Evolutionary conservation across 306 rosid species (phyloP), one percentile per base, ranked within the genome.

Genomic region (Citrullus mucosospermus): DNA sequence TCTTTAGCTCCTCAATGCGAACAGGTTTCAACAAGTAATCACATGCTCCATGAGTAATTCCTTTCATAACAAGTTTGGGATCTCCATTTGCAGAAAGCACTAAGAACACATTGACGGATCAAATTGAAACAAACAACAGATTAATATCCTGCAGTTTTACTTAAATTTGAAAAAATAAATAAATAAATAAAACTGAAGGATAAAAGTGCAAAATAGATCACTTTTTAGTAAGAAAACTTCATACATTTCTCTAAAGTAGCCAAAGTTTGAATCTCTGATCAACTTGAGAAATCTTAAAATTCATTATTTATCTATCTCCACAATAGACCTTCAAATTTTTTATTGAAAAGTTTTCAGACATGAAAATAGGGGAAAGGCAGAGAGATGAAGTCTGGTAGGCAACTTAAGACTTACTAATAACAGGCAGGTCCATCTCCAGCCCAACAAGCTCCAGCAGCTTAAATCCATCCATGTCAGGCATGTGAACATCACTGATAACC

Each of bases 401-500:
- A 75, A 79, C 46, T 80, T 22, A 16, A 36, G 32, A 61, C 91
- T 89, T 83, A 96, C 99, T 96, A 83, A 96, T 92, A 80, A 96
- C 99, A 66, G 99, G 99, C 78, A 96, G 97, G 87, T 93, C 99
- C 99, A 96, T 96, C 83, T 96, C 99, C 73, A 96, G 96, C 65
- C 99, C 98, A 32, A 96, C 94, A 55, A 90, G 96, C 87, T 96
- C 99, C 75, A 96, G 97, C 74, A 96, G 85, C 91, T 93, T 96
- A 82, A 96, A 96, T 81, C 99, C 99, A 86, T 96, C 99, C 99
- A 96, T 96, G 85, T 96, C 98, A 43, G 99, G 99, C 99, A 96
- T 96, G 76, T 96, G 96, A 20, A 96, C 99, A 82, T 93, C 99
- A 75, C 98, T 96, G 86, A 93, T 96, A 65, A 96, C 99, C 63